A percentile compares a stretch with the other conserved stretches of the same genome.
phyloP scores from a whole-genome alignment of 2,329 filamentous ascomycete genomes.

The Beauveria australis region DNA sequence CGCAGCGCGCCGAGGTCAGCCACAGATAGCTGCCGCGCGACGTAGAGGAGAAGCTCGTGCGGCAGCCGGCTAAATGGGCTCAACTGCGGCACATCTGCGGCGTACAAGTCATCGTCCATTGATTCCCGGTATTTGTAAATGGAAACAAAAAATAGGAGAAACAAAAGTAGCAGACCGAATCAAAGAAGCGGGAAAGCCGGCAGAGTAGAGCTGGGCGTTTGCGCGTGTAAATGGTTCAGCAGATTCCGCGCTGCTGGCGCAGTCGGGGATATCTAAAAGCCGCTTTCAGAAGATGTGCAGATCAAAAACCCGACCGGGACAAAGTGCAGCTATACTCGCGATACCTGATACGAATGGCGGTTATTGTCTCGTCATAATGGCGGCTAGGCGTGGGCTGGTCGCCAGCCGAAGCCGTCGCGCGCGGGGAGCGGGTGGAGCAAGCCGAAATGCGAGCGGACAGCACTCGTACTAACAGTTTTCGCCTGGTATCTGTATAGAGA shows the following conservation, averaged over 20 bases:
- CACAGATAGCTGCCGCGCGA: conserved; percentile 33
- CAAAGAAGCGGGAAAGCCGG: background rate
- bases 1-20: conserved; percentile 33
- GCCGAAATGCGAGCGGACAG: too few species aligned
- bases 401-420: background rate
- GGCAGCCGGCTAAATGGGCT: conserved; percentile 20
- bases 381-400: background rate
- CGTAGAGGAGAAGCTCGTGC: conserved; percentile 32
- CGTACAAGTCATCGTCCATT: background rate
- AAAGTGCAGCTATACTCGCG: too few species aligned
- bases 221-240: background rate
- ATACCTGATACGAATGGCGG: background rate
- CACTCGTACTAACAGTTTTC: background rate
- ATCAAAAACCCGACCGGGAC: too few species aligned
- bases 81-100: background rate
- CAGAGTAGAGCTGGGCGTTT: background rate
- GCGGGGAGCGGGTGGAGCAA: background rate
- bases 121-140: background rate
- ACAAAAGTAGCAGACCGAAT: background rate
- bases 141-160: background rate
- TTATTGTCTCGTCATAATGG: background rate
- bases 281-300: background rate
- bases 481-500: background rate
- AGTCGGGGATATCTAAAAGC: background rate
- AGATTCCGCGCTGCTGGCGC: background rate